phyloP scores from a whole-genome alignment of 2,329 filamentous ascomycete genomes.

The Dactylonectria estremocensis region DNA sequence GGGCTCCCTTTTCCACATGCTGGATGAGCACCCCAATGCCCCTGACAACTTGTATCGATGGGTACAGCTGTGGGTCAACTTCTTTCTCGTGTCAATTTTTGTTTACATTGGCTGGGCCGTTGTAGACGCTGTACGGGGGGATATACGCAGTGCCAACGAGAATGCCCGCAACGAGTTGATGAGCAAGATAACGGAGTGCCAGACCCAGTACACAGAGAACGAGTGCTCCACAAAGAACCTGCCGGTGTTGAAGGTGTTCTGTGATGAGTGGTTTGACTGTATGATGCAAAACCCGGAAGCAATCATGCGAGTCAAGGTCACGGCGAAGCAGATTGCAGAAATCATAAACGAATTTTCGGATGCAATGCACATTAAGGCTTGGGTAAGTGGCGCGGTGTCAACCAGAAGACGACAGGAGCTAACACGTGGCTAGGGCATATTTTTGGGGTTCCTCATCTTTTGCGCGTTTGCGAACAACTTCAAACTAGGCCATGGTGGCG shows the following conservation, averaged over 20 bases:
- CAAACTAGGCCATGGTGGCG: constrained; percentile 56
- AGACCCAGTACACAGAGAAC: constrained; percentile 82
- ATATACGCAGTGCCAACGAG: constrained; percentile 81
- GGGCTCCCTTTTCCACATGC: constrained; percentile 64
- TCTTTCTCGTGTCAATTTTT: constrained; percentile 69
- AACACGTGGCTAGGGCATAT: constrained; percentile 61
- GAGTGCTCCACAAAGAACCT: constrained; percentile 76
- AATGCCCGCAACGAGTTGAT: constrained; percentile 79
- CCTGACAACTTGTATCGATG: constrained; percentile 73
- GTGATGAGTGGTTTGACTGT: constrained; percentile 87
- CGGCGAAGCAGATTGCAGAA: constrained; percentile 88
- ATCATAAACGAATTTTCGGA: constrained; percentile 97
- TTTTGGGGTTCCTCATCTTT: constrained; percentile 64
- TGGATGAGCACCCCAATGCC: constrained; percentile 72
- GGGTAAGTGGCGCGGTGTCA: constrained; percentile 59
- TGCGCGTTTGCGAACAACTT: constrained; percentile 68
- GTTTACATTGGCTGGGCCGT: constrained; percentile 80
- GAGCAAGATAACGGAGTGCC: constrained; percentile 81
- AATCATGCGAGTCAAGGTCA: constrained; percentile 85
- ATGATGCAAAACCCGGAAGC: constrained; percentile 87
- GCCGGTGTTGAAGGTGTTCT: constrained; percentile 81
- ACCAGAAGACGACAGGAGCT: constrained; percentile 17
- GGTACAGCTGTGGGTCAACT: constrained; percentile 75
- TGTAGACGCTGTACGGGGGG: constrained; percentile 78
- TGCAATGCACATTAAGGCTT: constrained; percentile 86